These are phyloP conservation scores for Leccinum aurantiacum DNA, from an alignment of 768 basidiomycete species.

Conservation along the genomic window DNA sequence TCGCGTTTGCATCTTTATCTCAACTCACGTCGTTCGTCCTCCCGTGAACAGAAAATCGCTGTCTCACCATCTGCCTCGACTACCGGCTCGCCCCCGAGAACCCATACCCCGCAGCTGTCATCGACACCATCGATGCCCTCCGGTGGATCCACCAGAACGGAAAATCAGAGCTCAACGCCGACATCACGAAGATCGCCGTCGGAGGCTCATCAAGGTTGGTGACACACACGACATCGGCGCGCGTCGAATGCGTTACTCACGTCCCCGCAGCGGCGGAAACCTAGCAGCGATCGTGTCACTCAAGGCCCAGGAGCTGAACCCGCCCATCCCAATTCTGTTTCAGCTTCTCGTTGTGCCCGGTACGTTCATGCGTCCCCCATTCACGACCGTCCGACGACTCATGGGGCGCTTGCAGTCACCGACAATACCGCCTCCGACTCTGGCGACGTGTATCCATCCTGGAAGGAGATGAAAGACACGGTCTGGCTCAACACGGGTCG, in stretches of 20 bases:
- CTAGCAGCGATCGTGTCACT: slow-evolving; percentile 65
- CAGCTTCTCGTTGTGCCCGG: slow-evolving; percentile 68
- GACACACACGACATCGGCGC: background rate
- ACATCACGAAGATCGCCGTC: slow-evolving; percentile 58
- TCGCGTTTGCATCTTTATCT: too few species aligned
- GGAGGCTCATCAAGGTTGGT: slow-evolving; percentile 66
- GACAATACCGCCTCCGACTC: slow-evolving; percentile 62
- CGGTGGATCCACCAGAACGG: slow-evolving; percentile 59
- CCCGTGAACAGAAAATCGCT: slow-evolving; percentile 47
- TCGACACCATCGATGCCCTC: slow-evolving; percentile 67
- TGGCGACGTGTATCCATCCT: slow-evolving; percentile 42
- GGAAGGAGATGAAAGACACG: slow-evolving; percentile 57
- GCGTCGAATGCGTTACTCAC: background rate
- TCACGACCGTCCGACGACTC: background rate
- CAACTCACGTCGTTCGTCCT: background rate
- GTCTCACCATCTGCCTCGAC: slow-evolving; percentile 65
- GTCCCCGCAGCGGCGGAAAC: slow-evolving; percentile 57
- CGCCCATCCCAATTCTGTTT: slow-evolving; percentile 57
- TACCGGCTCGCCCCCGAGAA: slow-evolving; percentile 74
- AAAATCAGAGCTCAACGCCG: slow-evolving; percentile 42
- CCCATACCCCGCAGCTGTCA: slow-evolving; percentile 68
- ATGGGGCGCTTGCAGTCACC: slow-evolving; percentile 38
- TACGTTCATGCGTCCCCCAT: slow-evolving; percentile 8
- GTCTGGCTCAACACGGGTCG: slow-evolving; percentile 59
- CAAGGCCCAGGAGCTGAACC: slow-evolving; percentile 51